Evolutionary conservation across 768 basidiomycete species (phyloP), one percentile per base, ranked within the genome.

Genomic region (Crassisporium funariophilum): DNA sequence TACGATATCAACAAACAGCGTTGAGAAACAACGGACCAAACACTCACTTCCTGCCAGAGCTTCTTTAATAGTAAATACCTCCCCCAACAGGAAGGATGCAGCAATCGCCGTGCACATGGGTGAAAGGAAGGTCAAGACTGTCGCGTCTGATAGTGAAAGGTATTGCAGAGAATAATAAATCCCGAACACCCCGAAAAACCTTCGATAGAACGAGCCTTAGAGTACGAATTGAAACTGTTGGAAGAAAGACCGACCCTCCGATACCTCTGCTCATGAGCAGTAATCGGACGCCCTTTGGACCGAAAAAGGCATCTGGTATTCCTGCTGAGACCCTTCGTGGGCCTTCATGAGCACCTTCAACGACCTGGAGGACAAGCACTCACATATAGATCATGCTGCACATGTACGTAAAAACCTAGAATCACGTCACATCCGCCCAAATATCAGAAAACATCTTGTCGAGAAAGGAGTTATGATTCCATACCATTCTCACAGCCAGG

Each of bases 141-240:
- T 84, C 0, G 88, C 81, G 60, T 94, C 91, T 1, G 86, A 85
- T 0, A 94, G 71, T 0, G 87, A 86, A 3, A 93, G 75, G 63
- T 85, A 88, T 62, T 82, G 75, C 9, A 91, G 67, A 1, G 87
- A 81, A 57, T 80, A 86, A 61, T 86, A 88, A n/a, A 79, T 68
- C 12, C 83, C 81, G 46, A 80, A 81, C 5, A 91, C 65, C 4
- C 84, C 85, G 42, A 89, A 76, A 61, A 91, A 95, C 2, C 86
- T 19, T 9, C n/a, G 17, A 13, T 9, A 6, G 23, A n/a, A n/a
- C 11, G 9, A 20, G 19, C n/a, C 16, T 20, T 17, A 29, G 3
- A 42, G 38, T 20, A 12, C 38, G 16, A 19, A 8, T 12, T 35
- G 39, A 21, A 20, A 33, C 8, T 20, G 2, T 17, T 15, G 38